Conservation (phyloP, 768 basidiomycete genomes). For the Phanerochaete sordida region DNA sequence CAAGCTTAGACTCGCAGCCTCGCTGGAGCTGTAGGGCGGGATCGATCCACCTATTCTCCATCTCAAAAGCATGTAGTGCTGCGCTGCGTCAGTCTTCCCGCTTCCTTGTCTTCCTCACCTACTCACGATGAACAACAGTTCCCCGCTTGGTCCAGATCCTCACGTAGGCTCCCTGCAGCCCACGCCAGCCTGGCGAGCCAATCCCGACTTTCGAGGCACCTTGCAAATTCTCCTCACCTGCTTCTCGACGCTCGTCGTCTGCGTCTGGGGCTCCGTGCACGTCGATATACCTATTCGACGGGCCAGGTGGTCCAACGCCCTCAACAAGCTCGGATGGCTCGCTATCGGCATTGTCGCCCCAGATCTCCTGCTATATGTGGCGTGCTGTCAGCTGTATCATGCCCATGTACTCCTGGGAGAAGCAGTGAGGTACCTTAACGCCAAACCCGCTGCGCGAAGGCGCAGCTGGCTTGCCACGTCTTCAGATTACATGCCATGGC, state of each 20-base stretch:
- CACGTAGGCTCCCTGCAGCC: too few species aligned
- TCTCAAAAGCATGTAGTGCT: too few species aligned
- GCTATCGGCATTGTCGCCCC: conserved; percentile 8
- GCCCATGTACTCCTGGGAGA: neutral
- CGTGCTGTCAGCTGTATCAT: neutral
- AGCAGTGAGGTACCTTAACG: neutral
- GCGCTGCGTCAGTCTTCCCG: too few species aligned
- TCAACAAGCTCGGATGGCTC: neutral
- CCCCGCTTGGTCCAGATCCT: too few species aligned
- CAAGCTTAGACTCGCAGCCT: too few species aligned
- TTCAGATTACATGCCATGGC: neutral
- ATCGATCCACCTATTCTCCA: too few species aligned
- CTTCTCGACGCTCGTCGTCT: conserved; percentile 10
- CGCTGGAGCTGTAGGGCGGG: too few species aligned
- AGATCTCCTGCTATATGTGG: conserved; percentile 5
- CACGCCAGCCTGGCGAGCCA: too few species aligned
- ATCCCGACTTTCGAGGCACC: too few species aligned
- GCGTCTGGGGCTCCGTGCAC: conserved; percentile 14
- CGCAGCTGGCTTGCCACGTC: neutral
- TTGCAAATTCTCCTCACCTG: conserved; percentile 10
- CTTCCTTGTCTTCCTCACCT: too few species aligned
- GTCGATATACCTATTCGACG: neutral
- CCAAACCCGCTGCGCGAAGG: neutral
- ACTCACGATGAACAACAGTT: too few species aligned
- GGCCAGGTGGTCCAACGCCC: neutral